Conservation (phyloP, 495 filamentous ascomycete species). For the Talaromyces borbonicus region DNA sequence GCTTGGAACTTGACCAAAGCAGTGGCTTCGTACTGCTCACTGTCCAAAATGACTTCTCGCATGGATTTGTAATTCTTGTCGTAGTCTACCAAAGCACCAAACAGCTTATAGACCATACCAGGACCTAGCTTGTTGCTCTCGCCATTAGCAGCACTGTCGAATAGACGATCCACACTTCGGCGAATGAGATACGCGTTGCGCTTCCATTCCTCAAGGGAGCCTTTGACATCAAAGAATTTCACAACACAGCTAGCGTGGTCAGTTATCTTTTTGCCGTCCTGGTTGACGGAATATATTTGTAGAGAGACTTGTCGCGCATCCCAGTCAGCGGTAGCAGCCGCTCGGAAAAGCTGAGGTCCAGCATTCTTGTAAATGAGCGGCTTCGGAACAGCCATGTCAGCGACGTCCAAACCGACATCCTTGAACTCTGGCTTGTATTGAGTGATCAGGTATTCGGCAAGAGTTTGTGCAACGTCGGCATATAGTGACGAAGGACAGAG, state of each 20-base stretch:
- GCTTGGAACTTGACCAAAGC: conserved; percentile 57
- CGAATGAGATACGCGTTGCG: conserved; percentile 37
- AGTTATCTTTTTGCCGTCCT: conserved; percentile 35
- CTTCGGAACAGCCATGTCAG: conserved; percentile 59
- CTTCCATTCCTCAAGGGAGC: conserved; percentile 33
- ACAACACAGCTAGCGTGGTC: conserved; percentile 43
- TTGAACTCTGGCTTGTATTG: conserved; percentile 43
- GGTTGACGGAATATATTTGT: conserved; percentile 32
- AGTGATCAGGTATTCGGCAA: conserved; percentile 58
- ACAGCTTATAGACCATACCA: conserved; percentile 59
- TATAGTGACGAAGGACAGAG: conserved; percentile 56
- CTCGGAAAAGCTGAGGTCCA: conserved; percentile 37
- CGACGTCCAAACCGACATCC: conserved; percentile 49
- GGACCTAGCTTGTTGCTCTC: conserved; percentile 30
- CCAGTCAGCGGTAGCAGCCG: conserved; percentile 29
- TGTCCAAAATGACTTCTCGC: conserved; percentile 69
- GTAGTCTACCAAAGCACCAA: conserved; percentile 55
- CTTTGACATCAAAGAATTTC: conserved; percentile 26
- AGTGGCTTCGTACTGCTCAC: conserved; percentile 59
- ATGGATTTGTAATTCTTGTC: conserved; percentile 50
- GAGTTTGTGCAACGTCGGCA: conserved; percentile 67
- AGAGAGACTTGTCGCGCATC: conserved; percentile 18
- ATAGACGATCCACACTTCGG: conserved; percentile 36
- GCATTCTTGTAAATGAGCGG: conserved; percentile 52
- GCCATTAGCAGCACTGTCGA: conserved; percentile 18